Evolutionary conservation across 2,329 filamentous ascomycete genomes (phyloP), one percentile per base, ranked within the genome.

Genomic region (Trichoderma pleuroti): DNA sequence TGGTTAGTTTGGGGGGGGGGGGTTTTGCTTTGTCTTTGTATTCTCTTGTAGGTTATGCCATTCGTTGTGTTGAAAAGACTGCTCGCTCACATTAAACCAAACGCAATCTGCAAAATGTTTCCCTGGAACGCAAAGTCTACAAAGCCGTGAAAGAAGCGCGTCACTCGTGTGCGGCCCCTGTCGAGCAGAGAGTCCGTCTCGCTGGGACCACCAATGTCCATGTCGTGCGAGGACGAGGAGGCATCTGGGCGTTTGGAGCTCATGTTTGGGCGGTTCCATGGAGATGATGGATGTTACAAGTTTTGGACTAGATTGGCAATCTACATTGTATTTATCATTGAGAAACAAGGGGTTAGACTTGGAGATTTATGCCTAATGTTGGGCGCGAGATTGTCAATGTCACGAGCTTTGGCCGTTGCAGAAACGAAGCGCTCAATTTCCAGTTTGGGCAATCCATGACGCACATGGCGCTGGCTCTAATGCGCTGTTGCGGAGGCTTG

Each of bases 81-180:
- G 59, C 84, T 78, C 77, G 59, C 84, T 78, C 77, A 92, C 90
- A 93, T 93, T 73, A 93, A 82, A 74, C 91, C 91, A 74, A 93
- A 89, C 18, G 91, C 91, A 71, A 93, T 91, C 78, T 93, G 89
- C 30, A 93, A 84, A 61, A 93, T 91, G 75, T 93, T 93, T 71
- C 92, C 91, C 73, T 91, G 88, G 68, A 92, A 86, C 0, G 90
- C 91, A 79, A 93, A 93, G 77, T 92, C 90, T 74, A 90, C 78
- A 77, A 93, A 93, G 49, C 89, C 89, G 39, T 87, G 82, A 83
- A 87, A 90, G 70, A 87, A 81, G 71, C 83, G 83, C 72, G 83
- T 81, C 28, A 86, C 85, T 67, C 81, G 81, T 68, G 82, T 79
- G 72, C 84, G 81, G 70, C 86, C 81, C 24, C 83, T 80, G 60